Percentiles rank a stretch among this genome's conserved stretches.
phyloP scores from a whole-genome alignment of 495 filamentous ascomycete genomes.

The Daldinia decipiens region DNA sequence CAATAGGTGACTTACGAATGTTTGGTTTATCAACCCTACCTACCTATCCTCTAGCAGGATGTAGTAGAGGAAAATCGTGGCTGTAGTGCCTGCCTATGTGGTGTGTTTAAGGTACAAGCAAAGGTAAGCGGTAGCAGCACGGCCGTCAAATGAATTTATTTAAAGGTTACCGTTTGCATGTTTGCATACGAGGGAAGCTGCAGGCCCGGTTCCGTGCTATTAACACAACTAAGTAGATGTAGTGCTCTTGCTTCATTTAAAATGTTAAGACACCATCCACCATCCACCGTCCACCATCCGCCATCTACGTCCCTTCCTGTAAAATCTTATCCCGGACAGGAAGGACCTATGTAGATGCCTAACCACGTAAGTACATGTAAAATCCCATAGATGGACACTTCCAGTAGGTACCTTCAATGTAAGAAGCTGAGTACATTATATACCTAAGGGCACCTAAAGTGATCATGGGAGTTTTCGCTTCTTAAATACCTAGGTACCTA shows the following conservation, averaged over 20 bases:
- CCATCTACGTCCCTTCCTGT: not conserved
- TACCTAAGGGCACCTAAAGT: no score
- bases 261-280: not conserved
- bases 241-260: not conserved
- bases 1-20: no score
- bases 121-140: not conserved
- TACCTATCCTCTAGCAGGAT: no score
- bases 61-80: not conserved
- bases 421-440: no score
- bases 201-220: not conserved
- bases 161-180: not conserved
- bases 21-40: no score
- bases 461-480: not conserved
- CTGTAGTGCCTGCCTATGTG: not conserved
- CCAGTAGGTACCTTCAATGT: no score
- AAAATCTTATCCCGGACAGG: not conserved
- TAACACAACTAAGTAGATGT: no score
- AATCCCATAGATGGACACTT: no score
- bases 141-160: not conserved
- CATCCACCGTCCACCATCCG: no score
- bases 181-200: not conserved
- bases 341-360: not conserved
- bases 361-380: no score
- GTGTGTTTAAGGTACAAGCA: not conserved
- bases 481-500: not conserved